Conservation (phyloP, 306 rosid genomes). For the Spatholobus suberectus region DNA sequence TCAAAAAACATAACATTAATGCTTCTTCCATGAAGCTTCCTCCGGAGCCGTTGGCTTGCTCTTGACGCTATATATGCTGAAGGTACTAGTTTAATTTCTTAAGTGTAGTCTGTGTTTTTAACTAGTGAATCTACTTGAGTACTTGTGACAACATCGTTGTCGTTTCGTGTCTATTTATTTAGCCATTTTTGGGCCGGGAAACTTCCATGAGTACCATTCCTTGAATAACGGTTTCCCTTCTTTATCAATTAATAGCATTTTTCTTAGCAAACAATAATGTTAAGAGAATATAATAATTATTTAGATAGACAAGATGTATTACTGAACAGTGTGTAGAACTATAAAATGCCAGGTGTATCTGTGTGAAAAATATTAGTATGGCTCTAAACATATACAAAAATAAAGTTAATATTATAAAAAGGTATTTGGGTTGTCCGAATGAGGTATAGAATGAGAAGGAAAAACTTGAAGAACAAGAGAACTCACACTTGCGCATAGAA, state of each 20-base stretch:
- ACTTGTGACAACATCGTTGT: not conserved
- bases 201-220: slow-evolving; percentile 19
- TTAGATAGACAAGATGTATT: not conserved
- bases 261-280: not conserved
- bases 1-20: slow-evolving; percentile 14
- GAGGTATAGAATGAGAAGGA: too few relatives aligned
- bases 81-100: not conserved
- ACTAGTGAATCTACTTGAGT: not conserved
- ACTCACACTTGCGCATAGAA: too few relatives aligned
- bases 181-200: not conserved
- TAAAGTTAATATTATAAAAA: too few relatives aligned
- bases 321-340: not conserved
- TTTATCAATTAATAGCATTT: not conserved
- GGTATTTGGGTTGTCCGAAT: too few relatives aligned
- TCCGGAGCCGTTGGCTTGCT: slow-evolving; percentile 9
- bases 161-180: not conserved
- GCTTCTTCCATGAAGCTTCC: slow-evolving; percentile 49
- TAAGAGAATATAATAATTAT: not conserved
- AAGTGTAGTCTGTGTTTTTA: not conserved
- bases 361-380: not conserved
- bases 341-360: not conserved
- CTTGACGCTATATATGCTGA: slow-evolving; percentile 11
- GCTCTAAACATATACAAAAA: too few relatives aligned
- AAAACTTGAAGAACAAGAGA: too few relatives aligned
- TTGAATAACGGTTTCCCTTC: not conserved